Evolutionary conservation across 1,284 basidiomycete species (phyloP), one percentile per base, ranked within the genome.

Genomic region (Austropuccinia psidii): DNA sequence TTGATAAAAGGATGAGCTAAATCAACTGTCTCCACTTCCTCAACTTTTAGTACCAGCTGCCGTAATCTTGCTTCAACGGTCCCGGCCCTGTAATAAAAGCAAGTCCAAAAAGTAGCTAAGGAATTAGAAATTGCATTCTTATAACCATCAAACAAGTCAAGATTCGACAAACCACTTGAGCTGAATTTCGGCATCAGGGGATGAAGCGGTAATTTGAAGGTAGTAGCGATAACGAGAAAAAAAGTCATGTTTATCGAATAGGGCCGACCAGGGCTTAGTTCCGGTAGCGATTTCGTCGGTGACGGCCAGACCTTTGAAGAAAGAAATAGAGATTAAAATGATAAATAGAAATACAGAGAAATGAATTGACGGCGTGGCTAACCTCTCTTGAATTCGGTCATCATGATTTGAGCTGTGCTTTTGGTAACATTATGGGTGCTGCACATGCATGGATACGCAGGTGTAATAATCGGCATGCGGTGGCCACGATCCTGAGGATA

Each of bases 381-480:
- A 89, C 92, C 94, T 84, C 90, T 87, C 83, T 93, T 90, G 82
- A 98, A 95, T 80, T 98, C 96, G 78, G 91, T 89, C 1, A 91
- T 95, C 85, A 98, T 94, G 76, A 99, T 91, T 84, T 90, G 89
- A 83, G 97, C 92, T 1, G 95, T 98, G 15, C 93, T 97, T 49
- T 88, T 87, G 50, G 92, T 93, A 74, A 98, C 93, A 79, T 98
- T 98, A 83, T 99, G 96, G 17, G 96, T 98, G 39, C 95, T 88
- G 81, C 95, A 98, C 95, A 99, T 99, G n/a, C 94, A 90, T 47
- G 96, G 96, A 82, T 98, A 99, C 27, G 96, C 94, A 4, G 96
- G 96, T 0, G 96, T 98, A 79, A 99, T 98, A 80, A 99, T 98
- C n/a, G 96, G 96, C 96, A 98, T 98, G 75, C 93, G 87, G 83